Base-by-base conservation (phyloP, 345 rosid species). In the Acer saccharum region DNA sequence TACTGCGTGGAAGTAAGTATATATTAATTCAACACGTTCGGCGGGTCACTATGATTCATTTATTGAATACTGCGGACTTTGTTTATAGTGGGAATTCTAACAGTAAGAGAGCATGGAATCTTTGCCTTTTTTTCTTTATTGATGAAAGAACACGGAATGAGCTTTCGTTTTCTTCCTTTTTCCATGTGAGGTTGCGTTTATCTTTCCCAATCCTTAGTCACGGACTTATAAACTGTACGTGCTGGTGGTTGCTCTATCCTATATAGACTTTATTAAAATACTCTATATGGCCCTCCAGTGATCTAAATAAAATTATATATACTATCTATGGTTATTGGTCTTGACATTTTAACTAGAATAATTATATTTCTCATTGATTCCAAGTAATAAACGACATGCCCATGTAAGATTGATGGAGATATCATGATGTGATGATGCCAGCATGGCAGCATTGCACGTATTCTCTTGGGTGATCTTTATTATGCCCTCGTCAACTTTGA, bases 141-240 rank as follows among this genome's bases (percentile, higher is more conserved):
- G 41, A 41, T 55, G 16, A 43, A 55, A 21, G 69, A 48, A 25
- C 25, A 75, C 11, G 2, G 65, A 58, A 68, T 65, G 14, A 18
- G 10, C 68, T 8, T 66, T 35, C 39, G 5, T 4, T 60, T 9
- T 18, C 23, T 27, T 43, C 46, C 11, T 14, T 46, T 69, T 70
- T 48, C 46, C 76, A 65, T 65, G 72, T 65, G 75, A 39, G 21
- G 32, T 20, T 60, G 70, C 35, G 1, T 20, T 81, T 29, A 7
- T 67, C 55, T 20, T 61, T 16, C 50, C 61, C 55, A 68, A 68
- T 69, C 64, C 35, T 32, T 48, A 77, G 73, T 81, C 84, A 81
- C 84, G 81, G 81, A 10, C 76, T 81, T 35, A 35, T 35, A 18
- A 10, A 63, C 54, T 44, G 78, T 76, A n/a, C 7, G 5, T 0